These are phyloP conservation scores for Singerocomus inundabilis DNA, from an alignment of 1,284 basidiomycete genomes.

Conservation along the genomic window DNA sequence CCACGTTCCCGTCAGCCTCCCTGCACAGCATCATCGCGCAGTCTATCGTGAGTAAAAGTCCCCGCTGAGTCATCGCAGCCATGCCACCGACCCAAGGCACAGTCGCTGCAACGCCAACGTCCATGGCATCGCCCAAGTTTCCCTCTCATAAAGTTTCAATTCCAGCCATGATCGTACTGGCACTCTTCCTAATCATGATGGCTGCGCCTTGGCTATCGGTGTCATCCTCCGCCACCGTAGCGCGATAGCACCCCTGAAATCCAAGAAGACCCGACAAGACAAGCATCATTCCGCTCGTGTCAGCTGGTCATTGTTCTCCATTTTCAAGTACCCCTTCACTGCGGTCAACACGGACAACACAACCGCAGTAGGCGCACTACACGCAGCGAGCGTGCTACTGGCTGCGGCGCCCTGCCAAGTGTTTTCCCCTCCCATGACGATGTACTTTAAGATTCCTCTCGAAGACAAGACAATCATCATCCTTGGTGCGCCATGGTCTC, in stretches of 20 bases:
- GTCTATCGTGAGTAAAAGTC: not conserved
- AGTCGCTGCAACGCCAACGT: not conserved
- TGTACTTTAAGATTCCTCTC: constrained; percentile 20
- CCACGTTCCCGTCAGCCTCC: constrained; percentile 15
- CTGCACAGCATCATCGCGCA: not conserved
- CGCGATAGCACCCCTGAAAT: constrained; percentile 2
- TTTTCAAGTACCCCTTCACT: not conserved
- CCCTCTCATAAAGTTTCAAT: constrained; percentile 14
- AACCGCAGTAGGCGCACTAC: constrained; percentile 24
- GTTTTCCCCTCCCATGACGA: constrained; percentile 21
- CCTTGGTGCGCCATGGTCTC: constrained; percentile 16
- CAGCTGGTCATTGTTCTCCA: not conserved
- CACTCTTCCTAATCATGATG: constrained; percentile 19
- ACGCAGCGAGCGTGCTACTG: constrained; percentile 22
- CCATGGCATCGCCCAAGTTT: not conserved
- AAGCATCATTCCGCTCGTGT: not conserved
- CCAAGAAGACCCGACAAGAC: not conserved
- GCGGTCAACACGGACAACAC: not conserved
- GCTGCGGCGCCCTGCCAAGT: constrained; percentile 27
- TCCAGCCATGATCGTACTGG: constrained; percentile 24
- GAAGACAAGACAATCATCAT: constrained; percentile 23
- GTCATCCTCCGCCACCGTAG: constrained; percentile 24
- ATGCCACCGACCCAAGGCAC: constrained; percentile 23
- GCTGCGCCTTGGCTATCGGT: constrained; percentile 10
- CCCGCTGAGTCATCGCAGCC: not conserved